These are phyloP conservation scores for Syzygium syzygioides DNA, from an alignment of 441 rosid species.

Conservation along the genomic window DNA sequence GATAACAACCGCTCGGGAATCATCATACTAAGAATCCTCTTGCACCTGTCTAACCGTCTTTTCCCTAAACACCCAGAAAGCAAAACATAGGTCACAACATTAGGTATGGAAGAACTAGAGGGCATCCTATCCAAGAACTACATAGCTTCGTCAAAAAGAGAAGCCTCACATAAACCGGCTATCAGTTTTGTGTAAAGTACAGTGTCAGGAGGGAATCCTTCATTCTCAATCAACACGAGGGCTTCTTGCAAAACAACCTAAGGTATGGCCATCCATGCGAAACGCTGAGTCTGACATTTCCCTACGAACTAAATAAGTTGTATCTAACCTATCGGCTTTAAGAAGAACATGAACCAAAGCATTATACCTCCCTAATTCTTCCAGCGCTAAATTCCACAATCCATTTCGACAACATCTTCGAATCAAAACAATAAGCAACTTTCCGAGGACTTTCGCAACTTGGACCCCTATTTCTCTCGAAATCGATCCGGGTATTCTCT, in stretches of 20 bases:
- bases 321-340: constrained; percentile 61
- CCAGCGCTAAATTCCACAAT: constrained; percentile 67
- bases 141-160: constrained; percentile 95
- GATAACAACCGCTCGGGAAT: constrained; percentile 89
- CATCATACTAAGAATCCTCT: constrained; percentile 87
- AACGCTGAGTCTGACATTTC: constrained; percentile 68
- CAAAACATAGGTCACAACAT: constrained; percentile 82
- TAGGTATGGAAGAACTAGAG: constrained; percentile 69
- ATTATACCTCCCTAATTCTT: constrained; percentile 89
- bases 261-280: constrained; percentile 56
- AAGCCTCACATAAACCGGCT: constrained; percentile 90
- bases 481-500: constrained; percentile 45
- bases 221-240: constrained; percentile 51
- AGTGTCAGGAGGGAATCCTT: constrained; percentile 65
- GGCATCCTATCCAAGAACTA: constrained; percentile 81
- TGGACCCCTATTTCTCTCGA: constrained; percentile 55
- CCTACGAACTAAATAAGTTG: constrained; percentile 64
- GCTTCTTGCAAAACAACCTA: constrained; percentile 74
- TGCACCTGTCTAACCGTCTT: constrained; percentile 80
- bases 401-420: constrained; percentile 59
- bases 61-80: constrained; percentile 79
- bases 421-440: constrained; percentile 65
- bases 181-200: constrained; percentile 73
- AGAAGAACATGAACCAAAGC: constrained; percentile 72
- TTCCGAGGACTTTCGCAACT: constrained; percentile 58